Conservation (phyloP, 257 asterid species). For the Solanum virginianum region DNA sequence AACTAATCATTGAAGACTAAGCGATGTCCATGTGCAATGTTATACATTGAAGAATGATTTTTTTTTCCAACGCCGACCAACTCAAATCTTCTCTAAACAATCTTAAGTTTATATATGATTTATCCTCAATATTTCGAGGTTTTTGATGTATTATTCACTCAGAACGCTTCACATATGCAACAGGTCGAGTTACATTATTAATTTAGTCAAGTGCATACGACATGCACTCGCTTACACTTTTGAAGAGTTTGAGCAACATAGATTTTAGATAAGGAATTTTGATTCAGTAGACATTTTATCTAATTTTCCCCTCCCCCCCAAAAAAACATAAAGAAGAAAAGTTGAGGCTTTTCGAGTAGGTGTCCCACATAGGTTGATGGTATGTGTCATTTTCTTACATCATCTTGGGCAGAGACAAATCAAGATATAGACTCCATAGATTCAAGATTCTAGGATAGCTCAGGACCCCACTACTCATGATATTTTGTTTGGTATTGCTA, state of each 20-base stretch:
- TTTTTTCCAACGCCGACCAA: background rate
- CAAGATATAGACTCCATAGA: background rate
- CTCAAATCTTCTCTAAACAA: background rate
- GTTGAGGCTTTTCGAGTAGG: background rate
- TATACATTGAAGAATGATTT: background rate
- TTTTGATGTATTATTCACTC: background rate
- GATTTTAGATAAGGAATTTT: background rate
- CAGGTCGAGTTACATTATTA: background rate
- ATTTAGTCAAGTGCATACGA: background rate
- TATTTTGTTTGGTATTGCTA: background rate
- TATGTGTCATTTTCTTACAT: background rate
- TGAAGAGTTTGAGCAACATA: no score
- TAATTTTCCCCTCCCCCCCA: background rate
- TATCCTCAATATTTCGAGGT: background rate
- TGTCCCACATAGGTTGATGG: background rate
- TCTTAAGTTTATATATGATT: background rate
- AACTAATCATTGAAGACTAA: constrained; percentile 8
- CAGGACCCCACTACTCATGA: background rate
- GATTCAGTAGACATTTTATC: background rate
- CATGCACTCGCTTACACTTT: no score
- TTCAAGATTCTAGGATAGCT: background rate
- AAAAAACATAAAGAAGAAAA: background rate
- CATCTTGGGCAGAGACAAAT: background rate
- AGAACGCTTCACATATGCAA: background rate
- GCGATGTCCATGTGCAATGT: background rate